These are phyloP conservation scores for Pterulicium gracile DNA, from an alignment of 1,284 basidiomycete genomes.

Conservation along the genomic window DNA sequence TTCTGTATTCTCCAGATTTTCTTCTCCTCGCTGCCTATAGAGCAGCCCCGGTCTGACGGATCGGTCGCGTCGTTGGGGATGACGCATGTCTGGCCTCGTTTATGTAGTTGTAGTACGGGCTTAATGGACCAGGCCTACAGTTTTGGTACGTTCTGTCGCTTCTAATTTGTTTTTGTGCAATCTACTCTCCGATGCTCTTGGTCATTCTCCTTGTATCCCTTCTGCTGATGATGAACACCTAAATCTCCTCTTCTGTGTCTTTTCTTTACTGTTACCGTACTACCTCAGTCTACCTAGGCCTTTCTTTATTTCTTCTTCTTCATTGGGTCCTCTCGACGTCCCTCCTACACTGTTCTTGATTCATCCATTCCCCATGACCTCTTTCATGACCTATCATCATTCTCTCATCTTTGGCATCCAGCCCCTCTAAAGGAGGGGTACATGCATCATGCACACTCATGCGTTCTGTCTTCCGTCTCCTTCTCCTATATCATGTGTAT, in stretches of 20 bases:
- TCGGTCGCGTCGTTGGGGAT: no score
- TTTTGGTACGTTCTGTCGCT: no score
- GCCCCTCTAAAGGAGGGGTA: constrained; percentile 1
- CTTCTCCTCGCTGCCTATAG: neutral
- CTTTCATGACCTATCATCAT: neutral
- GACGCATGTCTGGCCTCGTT: no score
- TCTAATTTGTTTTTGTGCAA: no score
- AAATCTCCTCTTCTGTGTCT: neutral
- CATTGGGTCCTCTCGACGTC: neutral
- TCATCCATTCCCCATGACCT: no score
- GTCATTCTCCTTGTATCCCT: neutral
- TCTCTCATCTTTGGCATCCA: neutral
- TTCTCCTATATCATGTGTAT: constrained; percentile 1
- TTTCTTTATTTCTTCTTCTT: neutral
- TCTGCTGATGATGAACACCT: neutral
- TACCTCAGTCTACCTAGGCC: neutral
- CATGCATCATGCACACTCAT: constrained; percentile 1
- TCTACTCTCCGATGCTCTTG: no score
- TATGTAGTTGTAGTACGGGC: no score
- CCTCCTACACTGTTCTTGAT: no score
- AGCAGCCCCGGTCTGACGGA: neutral
- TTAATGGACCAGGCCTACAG: no score
- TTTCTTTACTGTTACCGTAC: neutral
- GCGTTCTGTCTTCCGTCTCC: no score
- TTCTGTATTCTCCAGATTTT: neutral